A percentile compares a stretch with the other conserved stretches of the same genome.
Evolutionary conservation across 805 yeast genomes (phyloP).

Genomic region (Saturnispora diversa): DNA sequence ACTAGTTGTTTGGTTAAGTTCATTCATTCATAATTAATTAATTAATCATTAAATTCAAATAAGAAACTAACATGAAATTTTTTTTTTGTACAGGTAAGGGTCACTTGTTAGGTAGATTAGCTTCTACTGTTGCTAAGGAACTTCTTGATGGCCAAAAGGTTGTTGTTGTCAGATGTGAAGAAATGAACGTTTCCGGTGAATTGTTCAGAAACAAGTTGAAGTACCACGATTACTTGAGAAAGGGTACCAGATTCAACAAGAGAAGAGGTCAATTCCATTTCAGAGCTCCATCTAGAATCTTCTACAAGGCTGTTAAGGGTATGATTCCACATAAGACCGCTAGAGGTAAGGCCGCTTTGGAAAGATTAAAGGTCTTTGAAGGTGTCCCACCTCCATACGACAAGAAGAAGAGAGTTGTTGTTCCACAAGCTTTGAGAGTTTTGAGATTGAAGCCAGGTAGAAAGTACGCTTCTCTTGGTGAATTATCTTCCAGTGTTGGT

Average conservation of each 20-base stretch:
- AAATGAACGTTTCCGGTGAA: slow-evolving; percentile 98
- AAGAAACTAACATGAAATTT: slow-evolving; percentile 9
- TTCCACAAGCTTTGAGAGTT: slow-evolving; percentile 99
- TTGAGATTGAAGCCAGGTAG: slow-evolving; percentile 99
- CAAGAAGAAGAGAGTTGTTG: slow-evolving; percentile 99
- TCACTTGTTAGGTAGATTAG: slow-evolving; percentile 99
- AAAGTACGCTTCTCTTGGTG: slow-evolving; percentile 98
- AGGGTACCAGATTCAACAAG: slow-evolving; percentile 98
- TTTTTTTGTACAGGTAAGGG: slow-evolving; percentile 63
- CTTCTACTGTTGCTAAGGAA: slow-evolving; percentile 98
- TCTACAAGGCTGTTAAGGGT: slow-evolving; percentile 99
- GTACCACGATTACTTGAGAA: slow-evolving; percentile 99
- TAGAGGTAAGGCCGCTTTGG: slow-evolving; percentile 99
- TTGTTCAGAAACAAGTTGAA: slow-evolving; percentile 99
- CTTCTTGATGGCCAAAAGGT: slow-evolving; percentile 96
- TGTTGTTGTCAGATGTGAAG: slow-evolving; percentile 95
- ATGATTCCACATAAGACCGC: slow-evolving; percentile 99
- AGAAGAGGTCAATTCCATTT: slow-evolving; percentile 99
- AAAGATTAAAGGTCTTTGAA: slow-evolving; percentile 98
- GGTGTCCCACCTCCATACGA: slow-evolving; percentile 99
- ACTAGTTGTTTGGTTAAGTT: no score
- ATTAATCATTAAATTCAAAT: neutral
- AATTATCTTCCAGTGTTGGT: slow-evolving; percentile 93
- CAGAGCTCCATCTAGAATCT: slow-evolving; percentile 99
- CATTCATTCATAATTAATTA: neutral